Evolutionary conservation across 495 filamentous ascomycete species (phyloP).

Genomic region (Penicillium bovifimosum): DNA sequence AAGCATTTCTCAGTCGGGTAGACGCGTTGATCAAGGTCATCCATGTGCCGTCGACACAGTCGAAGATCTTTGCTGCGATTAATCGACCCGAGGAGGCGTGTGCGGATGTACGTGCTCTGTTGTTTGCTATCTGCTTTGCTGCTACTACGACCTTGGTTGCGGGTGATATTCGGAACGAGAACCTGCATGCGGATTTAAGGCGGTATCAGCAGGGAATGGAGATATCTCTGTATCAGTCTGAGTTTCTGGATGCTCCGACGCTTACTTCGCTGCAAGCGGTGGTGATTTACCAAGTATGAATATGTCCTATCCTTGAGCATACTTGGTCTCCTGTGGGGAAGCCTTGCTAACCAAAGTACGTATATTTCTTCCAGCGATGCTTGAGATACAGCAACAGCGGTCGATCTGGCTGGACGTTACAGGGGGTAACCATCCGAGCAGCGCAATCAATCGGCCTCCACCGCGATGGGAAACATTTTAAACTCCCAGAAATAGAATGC

Average conservation of each 20-base stretch:
- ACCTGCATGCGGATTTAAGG: slow-evolving; percentile 23
- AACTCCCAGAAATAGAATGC: slow-evolving; percentile 33
- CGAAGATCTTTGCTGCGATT: slow-evolving; percentile 33
- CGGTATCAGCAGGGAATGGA: slow-evolving; percentile 32
- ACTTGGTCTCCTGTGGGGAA: too few species aligned
- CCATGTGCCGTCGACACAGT: slow-evolving; percentile 37
- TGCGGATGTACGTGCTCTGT: slow-evolving; percentile 32
- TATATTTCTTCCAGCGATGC: slow-evolving; percentile 28
- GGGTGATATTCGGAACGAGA: slow-evolving; percentile 25
- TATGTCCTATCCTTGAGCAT: neutral
- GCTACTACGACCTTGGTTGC: slow-evolving; percentile 31
- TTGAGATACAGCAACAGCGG: slow-evolving; percentile 38
- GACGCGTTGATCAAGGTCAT: slow-evolving; percentile 41
- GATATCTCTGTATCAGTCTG: slow-evolving; percentile 20
- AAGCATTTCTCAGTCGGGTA: slow-evolving; percentile 28
- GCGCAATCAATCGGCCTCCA: slow-evolving; percentile 48
- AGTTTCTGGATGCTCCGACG: slow-evolving; percentile 31
- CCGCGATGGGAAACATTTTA: slow-evolving; percentile 37
- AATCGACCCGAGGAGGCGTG: slow-evolving; percentile 26
- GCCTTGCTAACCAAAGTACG: neutral
- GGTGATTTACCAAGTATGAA: slow-evolving; percentile 29
- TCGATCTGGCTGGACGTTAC: slow-evolving; percentile 41
- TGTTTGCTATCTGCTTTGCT: slow-evolving; percentile 43
- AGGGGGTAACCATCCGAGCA: slow-evolving; percentile 42
- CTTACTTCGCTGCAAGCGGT: slow-evolving; percentile 33